Base-by-base conservation (phyloP, 805 yeast species). In the Wickerhamomyces bisporus region DNA sequence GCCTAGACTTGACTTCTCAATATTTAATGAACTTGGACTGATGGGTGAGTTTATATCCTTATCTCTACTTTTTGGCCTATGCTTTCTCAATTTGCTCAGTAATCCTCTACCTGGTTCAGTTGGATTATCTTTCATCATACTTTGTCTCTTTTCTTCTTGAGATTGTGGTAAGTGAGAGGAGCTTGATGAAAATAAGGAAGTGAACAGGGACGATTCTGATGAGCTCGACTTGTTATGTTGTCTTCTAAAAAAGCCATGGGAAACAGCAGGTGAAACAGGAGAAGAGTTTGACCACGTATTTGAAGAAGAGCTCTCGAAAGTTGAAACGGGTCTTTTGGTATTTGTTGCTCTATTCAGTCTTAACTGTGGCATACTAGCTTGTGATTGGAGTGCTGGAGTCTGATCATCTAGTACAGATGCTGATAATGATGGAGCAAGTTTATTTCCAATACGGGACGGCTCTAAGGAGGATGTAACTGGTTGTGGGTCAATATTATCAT, bases 201-300 rank as follows among this genome's bases (percentile, higher is more conserved):
- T 66, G 40, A 68, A 57, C 2, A 67, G 39, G 0, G 78, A 68
- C 1, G 77, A 67, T 39, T 77, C 82, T 0, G 81, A 73, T 0
- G 85, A 78, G 34, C 71, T 73, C n/a, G 81, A 71, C 40, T 84
- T 71, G 34, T 73, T 70, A 49, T 80, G 86, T 42, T 79, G 85
- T 44, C 79, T 72, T 45, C 83, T 66, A 61, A 81, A 81, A 36
- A 81, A 68, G 20, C 73, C 72, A 27, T 62, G 51, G 3, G 49
- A 38, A 0, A 52, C 62, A 2, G 61, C 50, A 9, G 62, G 58
- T 0, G 66, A 58, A 0, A 64, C 58, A 2, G 69, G 67, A 4
- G 70, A 62, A 13, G 32, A 13, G 13, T 60, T 36, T 15, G 60
- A 40, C 57, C 40, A 48, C 7, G 35, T 23, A 8, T 19, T 36